phyloP scores from a whole-genome alignment of 2,329 filamentous ascomycete species.

The Pezicula radicicola region DNA sequence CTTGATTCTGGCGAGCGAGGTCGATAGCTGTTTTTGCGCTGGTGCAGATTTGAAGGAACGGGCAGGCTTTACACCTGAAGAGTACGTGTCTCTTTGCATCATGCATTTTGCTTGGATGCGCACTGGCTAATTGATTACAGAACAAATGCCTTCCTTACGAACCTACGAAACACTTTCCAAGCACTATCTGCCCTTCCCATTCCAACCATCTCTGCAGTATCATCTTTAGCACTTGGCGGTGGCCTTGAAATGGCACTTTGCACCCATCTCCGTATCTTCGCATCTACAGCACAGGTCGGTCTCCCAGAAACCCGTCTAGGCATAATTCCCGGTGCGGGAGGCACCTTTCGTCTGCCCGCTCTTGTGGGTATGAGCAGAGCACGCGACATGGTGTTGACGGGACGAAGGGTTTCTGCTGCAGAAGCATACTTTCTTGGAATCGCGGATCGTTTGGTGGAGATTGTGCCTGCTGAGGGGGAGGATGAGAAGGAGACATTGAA shows the following conservation, averaged over 20 bases:
- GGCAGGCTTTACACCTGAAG: constrained; percentile 68
- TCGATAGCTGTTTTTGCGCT: constrained; percentile 88
- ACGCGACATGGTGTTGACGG: constrained; percentile 87
- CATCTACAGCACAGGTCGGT: constrained; percentile 72
- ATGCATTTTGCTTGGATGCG: neutral
- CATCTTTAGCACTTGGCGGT: constrained; percentile 83
- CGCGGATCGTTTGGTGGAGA: constrained; percentile 84
- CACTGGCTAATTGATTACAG: constrained; percentile 40
- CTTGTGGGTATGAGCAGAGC: constrained; percentile 79
- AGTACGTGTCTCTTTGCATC: constrained; percentile 47
- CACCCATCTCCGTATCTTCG: constrained; percentile 85
- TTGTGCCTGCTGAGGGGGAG: constrained; percentile 52
- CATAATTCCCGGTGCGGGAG: constrained; percentile 92
- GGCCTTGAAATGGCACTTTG: constrained; percentile 90
- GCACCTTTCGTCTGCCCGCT: constrained; percentile 80
- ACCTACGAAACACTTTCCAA: constrained; percentile 73
- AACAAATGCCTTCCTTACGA: constrained; percentile 72
- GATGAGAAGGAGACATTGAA: constrained; percentile 47
- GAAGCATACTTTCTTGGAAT: constrained; percentile 93
- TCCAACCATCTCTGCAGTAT: constrained; percentile 86
- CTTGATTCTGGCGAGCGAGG: constrained; percentile 77
- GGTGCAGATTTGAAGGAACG: constrained; percentile 94
- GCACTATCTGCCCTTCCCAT: constrained; percentile 74
- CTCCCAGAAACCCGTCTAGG: constrained; percentile 90
- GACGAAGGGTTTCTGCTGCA: constrained; percentile 74